These are phyloP conservation scores for Neurospora cerealis DNA, from an alignment of 495 filamentous ascomycete genomes.

Conservation along the genomic window DNA sequence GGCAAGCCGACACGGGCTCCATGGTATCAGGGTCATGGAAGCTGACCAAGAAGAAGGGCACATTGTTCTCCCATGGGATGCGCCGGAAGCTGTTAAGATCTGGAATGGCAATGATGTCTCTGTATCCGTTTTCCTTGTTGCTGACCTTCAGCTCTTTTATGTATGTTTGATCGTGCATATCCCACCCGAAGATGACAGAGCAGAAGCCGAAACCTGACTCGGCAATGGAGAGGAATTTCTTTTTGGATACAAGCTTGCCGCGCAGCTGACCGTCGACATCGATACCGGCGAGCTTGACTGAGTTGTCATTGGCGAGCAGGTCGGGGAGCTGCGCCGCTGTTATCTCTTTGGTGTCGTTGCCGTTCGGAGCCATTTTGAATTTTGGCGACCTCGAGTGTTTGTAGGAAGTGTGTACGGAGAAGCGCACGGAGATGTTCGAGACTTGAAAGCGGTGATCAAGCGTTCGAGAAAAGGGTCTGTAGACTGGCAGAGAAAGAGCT, in stretches of 20 bases:
- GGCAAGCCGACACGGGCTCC: slow-evolving; percentile 68
- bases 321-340: slow-evolving; percentile 54
- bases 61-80: slow-evolving; percentile 89
- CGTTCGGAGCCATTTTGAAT: slow-evolving; percentile 7
- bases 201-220: slow-evolving; percentile 90
- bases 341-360: slow-evolving; percentile 10
- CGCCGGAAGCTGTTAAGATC: slow-evolving; percentile 75
- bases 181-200: slow-evolving; percentile 94
- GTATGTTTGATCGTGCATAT: slow-evolving; percentile 94
- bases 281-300: slow-evolving; percentile 84
- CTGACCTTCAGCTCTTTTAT: slow-evolving; percentile 74
- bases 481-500: not conserved
- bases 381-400: too few relatives aligned
- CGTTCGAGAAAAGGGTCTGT: not conserved
- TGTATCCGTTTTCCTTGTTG: slow-evolving; percentile 89
- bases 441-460: not conserved
- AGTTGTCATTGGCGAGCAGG: slow-evolving; percentile 62
- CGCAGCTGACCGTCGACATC: slow-evolving; percentile 88
- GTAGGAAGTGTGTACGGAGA: not conserved
- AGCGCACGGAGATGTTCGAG: not conserved
- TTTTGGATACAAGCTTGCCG: slow-evolving; percentile 91
- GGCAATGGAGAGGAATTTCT: slow-evolving; percentile 85
- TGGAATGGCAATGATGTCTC: slow-evolving; percentile 75
- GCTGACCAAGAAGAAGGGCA: slow-evolving; percentile 87
- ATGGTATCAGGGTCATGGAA: slow-evolving; percentile 70